These are phyloP conservation scores for Lactarius hatsudake DNA, from an alignment of 768 basidiomycete genomes.

Conservation along the genomic window DNA sequence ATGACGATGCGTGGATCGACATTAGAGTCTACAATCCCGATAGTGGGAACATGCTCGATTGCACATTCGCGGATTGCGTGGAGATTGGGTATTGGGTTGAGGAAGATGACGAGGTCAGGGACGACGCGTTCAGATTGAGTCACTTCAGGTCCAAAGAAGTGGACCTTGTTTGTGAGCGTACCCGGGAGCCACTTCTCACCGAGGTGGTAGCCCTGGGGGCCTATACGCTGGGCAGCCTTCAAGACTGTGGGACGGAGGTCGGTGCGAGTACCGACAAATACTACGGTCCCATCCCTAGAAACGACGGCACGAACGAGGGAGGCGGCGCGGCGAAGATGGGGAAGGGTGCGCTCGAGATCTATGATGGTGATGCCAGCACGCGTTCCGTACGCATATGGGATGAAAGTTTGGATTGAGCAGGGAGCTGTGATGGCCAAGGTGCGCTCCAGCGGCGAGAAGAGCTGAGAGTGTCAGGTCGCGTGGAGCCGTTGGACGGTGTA, in stretches of 20 bases:
- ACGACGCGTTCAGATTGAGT: conserved; percentile 53
- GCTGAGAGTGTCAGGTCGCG: conserved; percentile 79
- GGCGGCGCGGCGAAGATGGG: conserved; percentile 86
- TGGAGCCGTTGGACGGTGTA: conserved; percentile 58
- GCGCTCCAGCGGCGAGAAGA: conserved; percentile 88
- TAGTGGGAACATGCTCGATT: conserved; percentile 84
- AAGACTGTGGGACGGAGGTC: conserved; percentile 73
- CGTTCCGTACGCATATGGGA: conserved; percentile 89
- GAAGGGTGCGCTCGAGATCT: conserved; percentile 91
- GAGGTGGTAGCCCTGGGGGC: conserved; percentile 77
- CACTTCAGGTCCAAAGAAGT: conserved; percentile 63
- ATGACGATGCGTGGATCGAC: conserved; percentile 95
- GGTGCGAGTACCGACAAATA: conserved; percentile 88
- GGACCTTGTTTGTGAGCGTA: conserved; percentile 83
- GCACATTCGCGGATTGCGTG: conserved; percentile 92
- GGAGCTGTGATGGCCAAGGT: conserved; percentile 83
- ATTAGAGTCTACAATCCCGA: conserved; percentile 93
- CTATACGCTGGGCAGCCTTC: conserved; percentile 78
- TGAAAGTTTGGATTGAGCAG: conserved; percentile 89
- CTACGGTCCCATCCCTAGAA: conserved; percentile 73
- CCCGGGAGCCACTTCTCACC: conserved; percentile 92
- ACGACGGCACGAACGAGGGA: conserved; percentile 82
- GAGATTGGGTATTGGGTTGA: conserved; percentile 84
- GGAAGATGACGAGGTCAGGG: conserved; percentile 88
- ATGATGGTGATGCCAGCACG: conserved; percentile 90